These are phyloP conservation scores for Backusella westeae DNA, from an alignment of 192 early-diverging fungal species.

Conservation along the genomic window DNA sequence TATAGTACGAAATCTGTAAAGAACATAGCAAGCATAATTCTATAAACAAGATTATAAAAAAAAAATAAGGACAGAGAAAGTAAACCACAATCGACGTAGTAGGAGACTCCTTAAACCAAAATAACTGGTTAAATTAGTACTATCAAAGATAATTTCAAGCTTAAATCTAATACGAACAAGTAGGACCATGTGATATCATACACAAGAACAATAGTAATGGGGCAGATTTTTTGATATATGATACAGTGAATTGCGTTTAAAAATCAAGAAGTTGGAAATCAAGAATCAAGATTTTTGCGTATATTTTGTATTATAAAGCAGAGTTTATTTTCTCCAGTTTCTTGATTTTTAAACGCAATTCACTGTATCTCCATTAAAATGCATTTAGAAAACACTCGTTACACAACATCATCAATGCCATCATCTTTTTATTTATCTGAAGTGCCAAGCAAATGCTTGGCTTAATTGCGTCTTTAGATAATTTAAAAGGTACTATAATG, in stretches of 20 bases:
- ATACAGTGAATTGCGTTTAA: too few relatives aligned
- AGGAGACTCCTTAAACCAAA: background rate
- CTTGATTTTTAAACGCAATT: too few relatives aligned
- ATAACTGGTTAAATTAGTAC: background rate
- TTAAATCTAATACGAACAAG: background rate
- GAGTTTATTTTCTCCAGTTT: too few relatives aligned
- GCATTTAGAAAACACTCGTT: background rate
- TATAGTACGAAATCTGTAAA: background rate
- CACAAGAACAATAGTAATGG: background rate
- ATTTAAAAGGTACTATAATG: too few relatives aligned
- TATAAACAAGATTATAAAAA: background rate
- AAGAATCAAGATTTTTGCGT: too few relatives aligned
- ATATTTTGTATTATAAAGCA: too few relatives aligned
- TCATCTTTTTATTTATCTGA: background rate
- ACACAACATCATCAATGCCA: background rate
- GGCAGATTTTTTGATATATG: background rate
- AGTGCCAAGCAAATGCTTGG: background rate
- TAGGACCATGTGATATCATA: background rate
- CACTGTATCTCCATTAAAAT: conserved; percentile 4
- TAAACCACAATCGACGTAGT: background rate
- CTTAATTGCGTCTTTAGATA: background rate
- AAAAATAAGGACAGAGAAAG: too few relatives aligned
- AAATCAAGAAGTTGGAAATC: too few relatives aligned
- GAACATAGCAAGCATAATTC: background rate
- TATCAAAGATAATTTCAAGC: background rate